Evolutionary conservation across 208 protist species (phyloP).

Genomic region (Strigomonas galati): DNA sequence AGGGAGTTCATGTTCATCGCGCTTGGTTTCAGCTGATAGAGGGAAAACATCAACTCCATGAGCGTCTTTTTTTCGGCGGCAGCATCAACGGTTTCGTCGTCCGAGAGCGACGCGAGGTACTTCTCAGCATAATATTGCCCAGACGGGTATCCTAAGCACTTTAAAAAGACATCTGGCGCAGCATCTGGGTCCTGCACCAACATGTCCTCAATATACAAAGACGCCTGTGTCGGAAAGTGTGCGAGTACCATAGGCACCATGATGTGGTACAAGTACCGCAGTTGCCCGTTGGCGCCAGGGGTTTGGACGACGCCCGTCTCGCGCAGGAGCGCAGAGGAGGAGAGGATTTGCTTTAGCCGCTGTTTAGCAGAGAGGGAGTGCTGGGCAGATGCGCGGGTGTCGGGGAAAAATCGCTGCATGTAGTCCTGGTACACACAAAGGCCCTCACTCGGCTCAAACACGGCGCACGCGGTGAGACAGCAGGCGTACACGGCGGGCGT

Average conservation of each 20-base stretch:
- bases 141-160: conserved; percentile 37
- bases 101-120: conserved; percentile 16
- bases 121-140: conserved; percentile 30
- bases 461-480: conserved; percentile 59
- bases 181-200: conserved; percentile 43
- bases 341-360: conserved; percentile 21
- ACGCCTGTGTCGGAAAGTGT: conserved; percentile 31
- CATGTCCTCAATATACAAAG: conserved; percentile 58
- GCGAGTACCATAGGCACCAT: conserved; percentile 64
- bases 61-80: neutral
- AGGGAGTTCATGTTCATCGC: conserved; percentile 77
- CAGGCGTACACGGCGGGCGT: conserved; percentile 63
- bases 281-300: conserved; percentile 3
- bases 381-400: neutral
- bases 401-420: conserved; percentile 10
- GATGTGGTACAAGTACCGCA: conserved; percentile 75
- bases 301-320: conserved; percentile 21
- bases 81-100: neutral
- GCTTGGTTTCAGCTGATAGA: conserved; percentile 50
- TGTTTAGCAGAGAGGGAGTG: neutral
- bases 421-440: conserved; percentile 53
- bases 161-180: conserved; percentile 63
- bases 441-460: conserved; percentile 46
- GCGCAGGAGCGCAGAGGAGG: conserved; percentile 20
- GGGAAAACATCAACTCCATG: conserved; percentile 22